Evolutionary conservation across 2,329 filamentous ascomycete genomes (phyloP), one percentile per base, ranked within the genome.

Genomic region (Xylariales sp.): DNA sequence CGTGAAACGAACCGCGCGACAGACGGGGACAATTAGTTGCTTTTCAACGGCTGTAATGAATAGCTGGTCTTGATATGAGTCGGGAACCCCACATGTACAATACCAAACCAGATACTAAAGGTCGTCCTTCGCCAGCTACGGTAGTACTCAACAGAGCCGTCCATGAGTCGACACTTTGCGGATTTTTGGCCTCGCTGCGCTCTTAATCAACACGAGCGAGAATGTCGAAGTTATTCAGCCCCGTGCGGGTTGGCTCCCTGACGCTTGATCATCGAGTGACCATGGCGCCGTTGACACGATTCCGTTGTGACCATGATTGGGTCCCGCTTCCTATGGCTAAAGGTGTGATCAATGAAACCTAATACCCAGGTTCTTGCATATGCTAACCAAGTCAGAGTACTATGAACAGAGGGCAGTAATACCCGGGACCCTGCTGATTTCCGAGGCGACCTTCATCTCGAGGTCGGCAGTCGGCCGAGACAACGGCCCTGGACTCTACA

Each of bases 401-500:
- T 77, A 78, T 64, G 64, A 69, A 6, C 76, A 78, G 64, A 72
- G 75, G 3, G 75, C 74, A 32, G 71, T 75, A 68, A 76, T 80
- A 70, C 82, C 80, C 69, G 69, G 80, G 14, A 80, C 78, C 1
- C 78, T 91, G 2, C 76, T 90, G 49, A 84, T 91, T 71, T 84
- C 84, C 3, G 89, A 91, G 75, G 87, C 83, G 0, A 86, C 86
- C 7, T 80, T 84, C 48, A 84, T 89, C 73, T 83, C 85, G 1
- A 72, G 79, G 5, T 80, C 81, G 70, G 82, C 79, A 46, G 83
- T 83, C 53, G 82, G 84, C 49, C 84, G 82, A 71, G 18, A 52
- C 1, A 78, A 87, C 68, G 81, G 85, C 1, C 88, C 90, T 0
- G 88, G 87, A 1, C 86, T 92, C 73, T 90, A 82, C 74, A 85